Base-by-base conservation (phyloP, 805 yeast species). In the Metschnikowia koreensis region DNA sequence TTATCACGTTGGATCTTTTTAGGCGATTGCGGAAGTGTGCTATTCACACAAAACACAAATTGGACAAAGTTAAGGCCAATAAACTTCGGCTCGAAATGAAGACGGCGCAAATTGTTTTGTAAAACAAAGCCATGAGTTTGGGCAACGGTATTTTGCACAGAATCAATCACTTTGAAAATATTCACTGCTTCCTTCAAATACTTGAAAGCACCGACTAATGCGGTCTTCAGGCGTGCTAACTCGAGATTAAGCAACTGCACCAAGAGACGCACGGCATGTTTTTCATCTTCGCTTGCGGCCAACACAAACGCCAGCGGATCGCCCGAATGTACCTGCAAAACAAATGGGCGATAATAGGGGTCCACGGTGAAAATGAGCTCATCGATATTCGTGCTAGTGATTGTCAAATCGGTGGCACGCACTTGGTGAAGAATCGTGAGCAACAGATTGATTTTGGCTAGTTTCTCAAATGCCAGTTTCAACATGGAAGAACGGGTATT, bases 1-100 rank as follows among this genome's bases (percentile, higher is more conserved):
- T 65, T 67, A 47, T 73, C 76, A 45, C 66, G 71, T 38, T 62
- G 58, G 8, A 73, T 59, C 60, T 70, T 71, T 53, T 73, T 74
- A 1, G 67, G 51, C 3, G 68, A 55, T 43, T 58, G 54, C 12
- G 65, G 54, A 17, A 62, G 60, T 11, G 53, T 49, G 42, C 67
- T 62, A 54, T 67, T 71, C 46, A 73, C 48, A 47, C 59, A 55
- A 53, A 65, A 73, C 6, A 71, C 59, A 15, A 67, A 63, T 51
- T 70, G 75, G 27, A 72, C 54, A 39, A 56, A 51, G 46, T 73
- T 66, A 39, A 74, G 61, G 34, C 65, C 64, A 16, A 60, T 58
- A 36, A 71, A 60, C 41, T 65, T 65, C 7, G 67, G 55, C 46
- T 74, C 77, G 49, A 71, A 67, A 28, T 60, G 57, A 26, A 74